Conservation (phyloP, 2,329 filamentous ascomycete genomes). For the Pseudopyrenochaeta lycopersici region DNA sequence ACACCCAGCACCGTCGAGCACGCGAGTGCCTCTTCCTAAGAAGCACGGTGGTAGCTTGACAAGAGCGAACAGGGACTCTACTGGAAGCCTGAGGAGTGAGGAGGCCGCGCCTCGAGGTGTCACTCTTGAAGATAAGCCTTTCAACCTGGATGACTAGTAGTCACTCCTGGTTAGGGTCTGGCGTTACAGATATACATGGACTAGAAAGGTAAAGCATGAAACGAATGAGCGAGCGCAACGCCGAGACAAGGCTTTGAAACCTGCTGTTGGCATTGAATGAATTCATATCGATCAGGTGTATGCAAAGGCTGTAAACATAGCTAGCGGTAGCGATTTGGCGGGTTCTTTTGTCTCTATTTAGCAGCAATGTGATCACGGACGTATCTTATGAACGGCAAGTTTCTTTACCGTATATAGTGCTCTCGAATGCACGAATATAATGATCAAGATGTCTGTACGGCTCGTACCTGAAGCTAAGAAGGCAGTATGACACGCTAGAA, state of each 20-base stretch:
- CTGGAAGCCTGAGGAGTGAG: conserved; percentile 55
- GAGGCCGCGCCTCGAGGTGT: conserved; percentile 62
- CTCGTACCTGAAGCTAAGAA: conserved; percentile 31
- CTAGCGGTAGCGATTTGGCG: conserved; percentile 20
- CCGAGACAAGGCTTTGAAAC: conserved; percentile 7
- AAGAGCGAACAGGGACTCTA: conserved; percentile 49
- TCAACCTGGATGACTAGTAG: conserved; percentile 69
- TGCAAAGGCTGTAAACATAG: conserved; percentile 26
- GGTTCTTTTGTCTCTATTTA: conserved; percentile 29
- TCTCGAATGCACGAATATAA: neutral
- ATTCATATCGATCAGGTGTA: conserved; percentile 6
- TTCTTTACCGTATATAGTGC: neutral
- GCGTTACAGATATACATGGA: conserved; percentile 7
- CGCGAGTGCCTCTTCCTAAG: conserved; percentile 44
- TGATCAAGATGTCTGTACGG: neutral
- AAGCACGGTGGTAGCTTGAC: conserved; percentile 48
- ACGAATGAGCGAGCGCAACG: too few species aligned
- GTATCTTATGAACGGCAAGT: conserved; percentile 18
- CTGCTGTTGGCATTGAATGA: conserved; percentile 1
- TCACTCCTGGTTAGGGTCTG: conserved; percentile 15
- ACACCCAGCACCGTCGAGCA: conserved; percentile 45
- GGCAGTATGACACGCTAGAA: conserved; percentile 23
- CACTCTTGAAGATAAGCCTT: conserved; percentile 77
- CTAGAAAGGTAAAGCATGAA: neutral
- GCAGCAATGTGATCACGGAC: conserved; percentile 38